phyloP scores from a whole-genome alignment of 108 stramenopile genomes.

The Tribonema minus region DNA sequence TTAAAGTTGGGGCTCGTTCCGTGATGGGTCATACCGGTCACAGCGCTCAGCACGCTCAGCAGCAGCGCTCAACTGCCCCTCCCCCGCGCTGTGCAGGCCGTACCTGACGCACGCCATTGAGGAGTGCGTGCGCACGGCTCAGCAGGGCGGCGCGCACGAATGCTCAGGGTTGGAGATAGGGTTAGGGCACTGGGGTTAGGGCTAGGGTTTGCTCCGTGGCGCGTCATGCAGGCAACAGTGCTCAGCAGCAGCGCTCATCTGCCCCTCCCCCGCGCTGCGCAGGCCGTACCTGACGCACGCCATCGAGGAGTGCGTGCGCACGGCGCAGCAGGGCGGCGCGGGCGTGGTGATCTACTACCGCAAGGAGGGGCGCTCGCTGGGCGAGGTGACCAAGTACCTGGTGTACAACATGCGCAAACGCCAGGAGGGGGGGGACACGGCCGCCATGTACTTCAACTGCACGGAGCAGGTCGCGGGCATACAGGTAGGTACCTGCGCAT shows the following conservation, averaged over 20 bases:
- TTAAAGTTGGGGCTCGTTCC: no score
- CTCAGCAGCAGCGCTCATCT: no score
- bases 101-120: conserved; percentile 98
- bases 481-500: neutral
- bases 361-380: conserved; percentile 90
- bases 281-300: conserved; percentile 96
- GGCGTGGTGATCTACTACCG: conserved; percentile 95
- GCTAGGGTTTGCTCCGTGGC: no score
- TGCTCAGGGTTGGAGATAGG: no score
- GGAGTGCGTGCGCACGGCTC: conserved; percentile 92
- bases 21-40: no score
- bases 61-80: no score
- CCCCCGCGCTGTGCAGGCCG: conserved; percentile 69
- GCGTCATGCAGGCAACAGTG: no score
- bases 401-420: conserved; percentile 98
- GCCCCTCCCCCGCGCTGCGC: no score
- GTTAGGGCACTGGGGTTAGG: no score
- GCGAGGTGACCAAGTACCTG: conserved; percentile 96
- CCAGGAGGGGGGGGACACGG: conserved; percentile 75
- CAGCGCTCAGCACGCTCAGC: no score
- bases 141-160: conserved; percentile 86
- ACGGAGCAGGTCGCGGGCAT: conserved; percentile 75
- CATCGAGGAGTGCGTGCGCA: conserved; percentile 97
- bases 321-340: conserved; percentile 86
- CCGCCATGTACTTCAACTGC: conserved; percentile 93